Evolutionary conservation across 164 flowering plant species (phyloP).

Genomic region (Nymphaea colorata): DNA sequence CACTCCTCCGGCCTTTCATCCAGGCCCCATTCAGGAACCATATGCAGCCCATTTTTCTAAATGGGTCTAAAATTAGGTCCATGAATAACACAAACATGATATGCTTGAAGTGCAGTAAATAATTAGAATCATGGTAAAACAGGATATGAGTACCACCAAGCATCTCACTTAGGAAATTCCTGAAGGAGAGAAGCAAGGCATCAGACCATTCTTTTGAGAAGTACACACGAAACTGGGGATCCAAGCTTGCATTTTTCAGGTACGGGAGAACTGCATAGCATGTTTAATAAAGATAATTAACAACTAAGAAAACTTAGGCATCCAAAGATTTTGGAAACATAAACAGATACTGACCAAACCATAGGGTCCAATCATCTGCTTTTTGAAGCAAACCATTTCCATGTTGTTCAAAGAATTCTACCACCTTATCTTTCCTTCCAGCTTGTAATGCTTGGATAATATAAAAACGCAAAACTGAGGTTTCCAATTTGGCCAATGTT

Average conservation of each 20-base stretch:
- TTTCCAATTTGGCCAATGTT: constrained; percentile 57
- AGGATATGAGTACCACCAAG: constrained; percentile 95
- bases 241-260: constrained; percentile 56
- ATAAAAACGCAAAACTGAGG: constrained; percentile 59
- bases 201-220: constrained; percentile 89
- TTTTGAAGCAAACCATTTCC: constrained; percentile 60
- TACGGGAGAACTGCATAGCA: constrained; percentile 71
- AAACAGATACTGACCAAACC: constrained; percentile 61
- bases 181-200: constrained; percentile 53
- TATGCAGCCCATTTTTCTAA: no score
- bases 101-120: neutral
- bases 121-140: constrained; percentile 2
- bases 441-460: constrained; percentile 55
- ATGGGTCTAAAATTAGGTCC: no score
- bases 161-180: constrained; percentile 72
- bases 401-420: constrained; percentile 44
- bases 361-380: constrained; percentile 63
- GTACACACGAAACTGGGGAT: constrained; percentile 70
- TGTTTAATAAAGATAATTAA: neutral
- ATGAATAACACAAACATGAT: no score
- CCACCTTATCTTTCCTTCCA: constrained; percentile 55
- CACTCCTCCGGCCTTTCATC: no score
- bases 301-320: neutral
- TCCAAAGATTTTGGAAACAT: constrained; percentile 1
- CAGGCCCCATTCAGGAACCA: no score